Percentiles rank a stretch among this genome's conserved stretches.
Conservation (phyloP, 805 yeast species). For the Cyberlindnera xylosilytica region DNA sequence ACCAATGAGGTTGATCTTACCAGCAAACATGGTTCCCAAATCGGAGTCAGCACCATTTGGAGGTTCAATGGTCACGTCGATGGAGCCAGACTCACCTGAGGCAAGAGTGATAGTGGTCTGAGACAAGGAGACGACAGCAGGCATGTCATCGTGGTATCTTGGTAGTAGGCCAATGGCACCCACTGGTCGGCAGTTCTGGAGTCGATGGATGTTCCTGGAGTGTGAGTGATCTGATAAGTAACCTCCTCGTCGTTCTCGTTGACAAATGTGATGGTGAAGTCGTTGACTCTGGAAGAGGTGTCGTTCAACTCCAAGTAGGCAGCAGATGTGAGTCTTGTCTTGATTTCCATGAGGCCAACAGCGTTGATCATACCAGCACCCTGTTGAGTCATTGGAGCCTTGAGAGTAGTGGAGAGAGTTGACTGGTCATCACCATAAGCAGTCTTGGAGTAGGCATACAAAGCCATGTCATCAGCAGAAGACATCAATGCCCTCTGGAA, state of each 20-base stretch:
- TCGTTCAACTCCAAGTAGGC: slow-evolving; percentile 15
- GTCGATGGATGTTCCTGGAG: slow-evolving; percentile 9
- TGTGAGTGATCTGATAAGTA: slow-evolving; percentile 9
- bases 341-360: slow-evolving; percentile 8
- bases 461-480: slow-evolving; percentile 4
- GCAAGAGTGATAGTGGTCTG: slow-evolving; percentile 5
- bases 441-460: background rate
- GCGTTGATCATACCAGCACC: slow-evolving; percentile 20
- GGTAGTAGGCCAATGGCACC: slow-evolving; percentile 7
- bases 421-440: slow-evolving; percentile 4
- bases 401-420: slow-evolving; percentile 1
- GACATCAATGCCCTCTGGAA: slow-evolving; percentile 5
- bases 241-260: slow-evolving; percentile 11
- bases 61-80: slow-evolving; percentile 8
- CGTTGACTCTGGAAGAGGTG: slow-evolving; percentile 15
- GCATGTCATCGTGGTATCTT: slow-evolving; percentile 1
- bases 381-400: slow-evolving; percentile 15
- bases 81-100: slow-evolving; percentile 13
- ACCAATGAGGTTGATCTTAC: slow-evolving; percentile 15
- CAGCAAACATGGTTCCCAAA: slow-evolving; percentile 11
- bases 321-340: slow-evolving; percentile 7
- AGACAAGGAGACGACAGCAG: slow-evolving; percentile 10
- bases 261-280: slow-evolving; percentile 10
- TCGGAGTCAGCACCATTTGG: slow-evolving; percentile 3
- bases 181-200: slow-evolving; percentile 3